These are phyloP conservation scores for Aspergillus asperescens DNA, from an alignment of 495 filamentous ascomycete genomes.

Conservation along the genomic window DNA sequence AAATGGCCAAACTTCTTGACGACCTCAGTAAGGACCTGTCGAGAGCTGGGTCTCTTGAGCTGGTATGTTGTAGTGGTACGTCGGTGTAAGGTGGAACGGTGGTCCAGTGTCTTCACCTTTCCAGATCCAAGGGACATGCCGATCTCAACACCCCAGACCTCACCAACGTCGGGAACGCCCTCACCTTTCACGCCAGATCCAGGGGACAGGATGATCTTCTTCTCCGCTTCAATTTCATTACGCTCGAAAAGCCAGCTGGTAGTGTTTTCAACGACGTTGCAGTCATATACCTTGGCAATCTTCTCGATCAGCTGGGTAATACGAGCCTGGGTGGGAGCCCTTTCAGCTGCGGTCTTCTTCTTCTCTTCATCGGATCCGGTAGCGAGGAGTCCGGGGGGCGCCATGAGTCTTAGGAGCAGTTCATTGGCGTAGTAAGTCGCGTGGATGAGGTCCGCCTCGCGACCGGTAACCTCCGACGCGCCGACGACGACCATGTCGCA, in stretches of 20 bases:
- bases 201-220: conserved; percentile 93
- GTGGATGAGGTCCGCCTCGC: conserved; percentile 78
- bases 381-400: conserved; percentile 79
- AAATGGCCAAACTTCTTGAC: conserved; percentile 96
- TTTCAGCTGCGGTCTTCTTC: conserved; percentile 78
- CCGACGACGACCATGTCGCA: conserved; percentile 82
- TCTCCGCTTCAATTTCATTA: conserved; percentile 96
- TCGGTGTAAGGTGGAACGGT: conserved; percentile 85
- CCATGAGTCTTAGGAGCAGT: conserved; percentile 81
- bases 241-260: conserved; percentile 93
- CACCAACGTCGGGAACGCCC: conserved; percentile 81
- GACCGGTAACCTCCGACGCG: conserved; percentile 59
- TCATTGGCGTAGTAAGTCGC: conserved; percentile 96
- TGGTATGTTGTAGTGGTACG: conserved; percentile 84
- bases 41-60: conserved; percentile 86
- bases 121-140: conserved; percentile 85
- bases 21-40: conserved; percentile 84
- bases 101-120: conserved; percentile 85
- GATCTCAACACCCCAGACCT: conserved; percentile 97
- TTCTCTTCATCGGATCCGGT: conserved; percentile 88
- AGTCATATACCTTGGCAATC: conserved; percentile 83
- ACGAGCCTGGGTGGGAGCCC: conserved; percentile 71
- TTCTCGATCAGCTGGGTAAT: conserved; percentile 87
- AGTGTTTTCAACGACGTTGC: conserved; percentile 92
- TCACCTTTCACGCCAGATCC: conserved; percentile 85